Evolutionary conservation across 2,329 filamentous ascomycete species (phyloP), one percentile per base, ranked within the genome.

Genomic region (Metarhizium brunneum): DNA sequence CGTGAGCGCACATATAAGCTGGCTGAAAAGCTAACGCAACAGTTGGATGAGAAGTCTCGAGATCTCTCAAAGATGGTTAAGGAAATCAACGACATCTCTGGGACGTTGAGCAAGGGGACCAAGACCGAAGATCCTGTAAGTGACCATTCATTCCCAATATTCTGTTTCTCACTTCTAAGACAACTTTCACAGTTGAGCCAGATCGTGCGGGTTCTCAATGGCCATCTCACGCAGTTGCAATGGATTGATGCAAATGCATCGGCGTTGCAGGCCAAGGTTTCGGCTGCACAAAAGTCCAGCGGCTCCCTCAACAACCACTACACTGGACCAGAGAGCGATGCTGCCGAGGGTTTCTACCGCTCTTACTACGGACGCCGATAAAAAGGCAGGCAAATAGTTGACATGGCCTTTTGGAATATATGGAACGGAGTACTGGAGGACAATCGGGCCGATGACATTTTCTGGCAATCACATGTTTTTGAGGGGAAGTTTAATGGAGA

Each of bases 21-120:
- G 53, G 94, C 94, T 2, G 94, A 99, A 78, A 94, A 90, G 71
- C 80, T 96, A 61, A 90, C 90, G 11, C 90, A 95, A 67, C 85
- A 90, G 61, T 78, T 99, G 61, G 92, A 95, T 56, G 91, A 95
- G 64, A 95, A 97, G 84, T 91, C 90, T 66, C 89, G 90, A 68
- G 91, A 96, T 68, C 78, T 99, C 60, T 85, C 84, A 50, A 92
- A 90, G 73, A 97, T 99, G 91, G 95, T 99, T 64, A 92, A 95
- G 68, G 94, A 97, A 72, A 95, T 99, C 68, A 99, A 99, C 69
- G 84, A 86, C 63, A 92, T 95, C 59, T 94, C 90, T n/a, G 82
- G 88, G 54, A 90, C 86, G 29, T 76, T 99, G 61, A 92, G 85
- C 79, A 96, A 95, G 79, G 90, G 88, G 57, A 87, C 82, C 72